Evolutionary conservation across 495 filamentous ascomycete genomes (phyloP), one percentile per base, ranked within the genome.

Genomic region (Trichodelitschia bisporula): DNA sequence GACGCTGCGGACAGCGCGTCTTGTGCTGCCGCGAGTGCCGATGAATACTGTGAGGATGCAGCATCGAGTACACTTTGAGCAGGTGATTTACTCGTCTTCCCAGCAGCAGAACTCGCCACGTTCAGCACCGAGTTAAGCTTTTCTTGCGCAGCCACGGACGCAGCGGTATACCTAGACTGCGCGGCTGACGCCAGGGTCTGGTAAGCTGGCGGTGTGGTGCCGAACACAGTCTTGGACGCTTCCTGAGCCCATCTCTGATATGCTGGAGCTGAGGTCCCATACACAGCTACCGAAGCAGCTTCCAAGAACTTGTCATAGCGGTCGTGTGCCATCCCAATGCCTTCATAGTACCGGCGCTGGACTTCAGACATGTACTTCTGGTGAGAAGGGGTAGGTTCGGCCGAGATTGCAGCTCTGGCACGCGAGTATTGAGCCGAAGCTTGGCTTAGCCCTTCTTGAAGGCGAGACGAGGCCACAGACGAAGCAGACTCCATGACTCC

Each of bases 291-390:
- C 14, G 69, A 74, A 15, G 72, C 76, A 5, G 72, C 66, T 9
- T 56, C 57, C 4, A 82, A 36, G 40, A 84, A 80, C 17, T 70
- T 66, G 6, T 72, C 66, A 40, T 79, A 83, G 13, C 66, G 64
- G 26, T 69, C 75, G 42, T 86, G 73, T 2, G 77, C 77, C 14
- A 78, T 38, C 11, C 77, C 77, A 31, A 83, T 38, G 6, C 66
- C 73, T 33, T 77, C 70, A 39, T 80, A 80, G 45, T 82, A 86
- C 38, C 69, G 71, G 31, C 66, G 56, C 36, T 64, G 67, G 17
- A 71, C 69, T 33, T 68, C 62, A 13, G 65, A 54, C 5, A 74
- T 38, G 32, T 61, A 61, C 21, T 56, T 55, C 38, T 70, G 61
- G 37, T 56, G 54, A 11, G 55, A 53, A 26, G 56, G 46, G 9